phyloP scores from a whole-genome alignment of 1,284 basidiomycete genomes.

The Trametes versicolor region DNA sequence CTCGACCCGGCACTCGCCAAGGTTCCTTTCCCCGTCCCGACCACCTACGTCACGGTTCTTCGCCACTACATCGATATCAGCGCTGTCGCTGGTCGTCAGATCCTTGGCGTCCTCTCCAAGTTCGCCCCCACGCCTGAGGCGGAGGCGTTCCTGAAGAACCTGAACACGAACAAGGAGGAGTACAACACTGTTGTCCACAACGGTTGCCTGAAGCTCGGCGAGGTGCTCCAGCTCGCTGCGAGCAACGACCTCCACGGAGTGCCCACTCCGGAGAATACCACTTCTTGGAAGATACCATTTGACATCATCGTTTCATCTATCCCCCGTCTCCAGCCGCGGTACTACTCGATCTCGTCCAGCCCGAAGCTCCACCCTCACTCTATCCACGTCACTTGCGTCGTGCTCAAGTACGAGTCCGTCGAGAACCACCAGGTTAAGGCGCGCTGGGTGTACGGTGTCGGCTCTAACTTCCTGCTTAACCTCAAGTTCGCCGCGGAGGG shows the following conservation, averaged over 20 bases:
- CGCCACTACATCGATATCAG: conserved; percentile 98
- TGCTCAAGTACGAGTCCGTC: conserved; percentile 88
- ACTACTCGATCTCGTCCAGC: conserved; percentile 98
- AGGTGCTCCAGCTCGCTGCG: conserved; percentile 90
- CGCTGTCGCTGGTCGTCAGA: conserved; percentile 92
- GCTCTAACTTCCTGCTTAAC: conserved; percentile 93
- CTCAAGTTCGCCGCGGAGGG: conserved; percentile 82
- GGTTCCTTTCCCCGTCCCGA: conserved; percentile 98
- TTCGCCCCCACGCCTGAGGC: conserved; percentile 89
- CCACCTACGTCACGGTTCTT: conserved; percentile 94
- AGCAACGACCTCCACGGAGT: conserved; percentile 73
- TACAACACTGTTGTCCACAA: conserved; percentile 82
- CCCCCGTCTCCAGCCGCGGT: conserved; percentile 94
- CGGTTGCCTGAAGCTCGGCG: conserved; percentile 90
- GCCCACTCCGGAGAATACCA: conserved; percentile 77
- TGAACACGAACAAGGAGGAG: conserved; percentile 89
- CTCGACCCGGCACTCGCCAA: conserved; percentile 98
- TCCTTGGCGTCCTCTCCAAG: conserved; percentile 87
- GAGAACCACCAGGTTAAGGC: conserved; percentile 58
- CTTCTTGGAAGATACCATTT: conserved; percentile 94
- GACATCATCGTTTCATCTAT: conserved; percentile 95
- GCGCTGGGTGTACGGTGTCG: conserved; percentile 86
- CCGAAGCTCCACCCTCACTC: conserved; percentile 90
- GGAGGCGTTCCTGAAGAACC: conserved; percentile 75
- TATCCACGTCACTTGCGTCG: conserved; percentile 96